Base-by-base conservation (phyloP, 768 basidiomycete species). In the Candolleomyces aberdarensis region DNA sequence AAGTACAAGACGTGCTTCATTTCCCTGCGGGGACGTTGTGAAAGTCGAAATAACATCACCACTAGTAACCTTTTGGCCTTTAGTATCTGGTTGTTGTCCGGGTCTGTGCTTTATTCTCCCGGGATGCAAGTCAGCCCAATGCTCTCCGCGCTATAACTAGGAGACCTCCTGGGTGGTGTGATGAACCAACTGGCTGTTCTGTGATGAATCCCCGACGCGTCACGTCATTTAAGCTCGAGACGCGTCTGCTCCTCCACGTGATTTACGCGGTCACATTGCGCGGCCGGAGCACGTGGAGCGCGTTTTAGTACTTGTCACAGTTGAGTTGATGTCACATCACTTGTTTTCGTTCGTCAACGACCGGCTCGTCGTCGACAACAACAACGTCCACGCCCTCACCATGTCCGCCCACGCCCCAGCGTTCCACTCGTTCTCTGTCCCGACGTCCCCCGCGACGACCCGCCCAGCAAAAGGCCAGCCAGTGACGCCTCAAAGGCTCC, bases 401-500 rank as follows among this genome's bases (percentile, higher is more conserved):
- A 65, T 63, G 64, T 57, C 62, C 22, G 54, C 59, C 47, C 56
- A 54, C 20, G 52, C 52, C 46, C 60, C 60, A 15, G 48, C 59
- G 22, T 65, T 65, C 60, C 62, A 58, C 36, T 75, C 75, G 62
- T 72, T 71, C 67, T 80, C 79, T 36, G 79, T 80, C 63, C 79
- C 79, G 63, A 74, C 79, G 68, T 80, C 79, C 70, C 79, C 79
- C 60, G 74, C 75, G 63, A 74, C 76, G 70, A 67, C 76, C 60
- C 77, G 78, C 70, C 74, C 76, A 53, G 63, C 71, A 47, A 79
- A 75, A 71, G 67, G 67, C 60, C 72, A 75, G 63, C 88, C 88
- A 53, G 80, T 85, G 53, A 90, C 88, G 39, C 88, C 88, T 48
- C 88, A 88, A 71, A 84, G 88, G 65, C 74, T 79, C 69, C 71